These are phyloP conservation scores for Emydomyces testavorans DNA, from an alignment of 2,329 filamentous ascomycete genomes.

Conservation along the genomic window DNA sequence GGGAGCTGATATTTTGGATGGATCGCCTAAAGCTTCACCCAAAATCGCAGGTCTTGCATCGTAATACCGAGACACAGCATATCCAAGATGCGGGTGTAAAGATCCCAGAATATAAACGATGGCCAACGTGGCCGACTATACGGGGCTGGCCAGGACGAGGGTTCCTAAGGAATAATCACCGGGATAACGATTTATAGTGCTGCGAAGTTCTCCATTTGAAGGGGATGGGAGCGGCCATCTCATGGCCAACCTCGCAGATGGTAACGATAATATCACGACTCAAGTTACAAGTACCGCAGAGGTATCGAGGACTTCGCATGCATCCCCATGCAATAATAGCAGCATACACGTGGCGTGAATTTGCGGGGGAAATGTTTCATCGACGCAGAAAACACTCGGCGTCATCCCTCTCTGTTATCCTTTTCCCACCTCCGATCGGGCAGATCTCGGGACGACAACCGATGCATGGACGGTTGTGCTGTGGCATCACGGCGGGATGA, in stretches of 20 bases:
- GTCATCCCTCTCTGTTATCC: background rate
- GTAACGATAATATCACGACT: slow-evolving; percentile 4
- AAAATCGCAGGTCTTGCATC: too few relatives aligned
- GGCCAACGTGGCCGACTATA: too few relatives aligned
- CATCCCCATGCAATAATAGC: background rate
- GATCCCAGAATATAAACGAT: too few relatives aligned
- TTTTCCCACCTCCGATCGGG: background rate
- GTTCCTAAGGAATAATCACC: too few relatives aligned
- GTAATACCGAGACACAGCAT: too few relatives aligned
- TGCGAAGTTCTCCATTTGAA: too few relatives aligned
- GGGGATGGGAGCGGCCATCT: too few relatives aligned
- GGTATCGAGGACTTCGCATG: background rate
- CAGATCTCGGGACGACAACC: slow-evolving; percentile 7
- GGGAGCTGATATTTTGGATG: too few relatives aligned
- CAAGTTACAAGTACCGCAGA: background rate
- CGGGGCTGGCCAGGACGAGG: too few relatives aligned
- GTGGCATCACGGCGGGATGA: background rate
- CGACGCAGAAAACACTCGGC: background rate
- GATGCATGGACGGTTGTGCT: slow-evolving; percentile 1
- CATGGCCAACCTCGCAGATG: background rate
- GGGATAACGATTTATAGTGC: too few relatives aligned
- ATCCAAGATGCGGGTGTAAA: too few relatives aligned
- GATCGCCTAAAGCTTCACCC: too few relatives aligned
- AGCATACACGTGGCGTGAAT: slow-evolving; percentile 8
- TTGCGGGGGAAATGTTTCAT: slow-evolving; percentile 8